Evolutionary conservation across 2,329 filamentous ascomycete genomes (phyloP).

Genomic region (Colletotrichum chlorophyti): DNA sequence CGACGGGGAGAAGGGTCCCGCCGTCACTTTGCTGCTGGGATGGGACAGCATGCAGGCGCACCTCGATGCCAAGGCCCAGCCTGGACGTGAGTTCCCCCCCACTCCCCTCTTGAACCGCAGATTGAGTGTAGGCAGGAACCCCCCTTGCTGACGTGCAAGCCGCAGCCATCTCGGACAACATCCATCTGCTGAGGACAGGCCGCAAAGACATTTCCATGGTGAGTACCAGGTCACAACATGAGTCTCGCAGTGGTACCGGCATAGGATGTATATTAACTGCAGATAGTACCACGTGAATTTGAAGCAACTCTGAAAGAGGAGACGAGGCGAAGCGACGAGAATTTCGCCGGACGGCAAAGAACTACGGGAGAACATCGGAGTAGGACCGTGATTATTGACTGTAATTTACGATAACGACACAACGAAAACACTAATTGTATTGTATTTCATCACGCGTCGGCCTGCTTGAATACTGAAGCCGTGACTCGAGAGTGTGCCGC

Average conservation of each 20-base stretch:
- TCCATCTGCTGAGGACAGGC: conserved; percentile 39
- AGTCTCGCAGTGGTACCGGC: neutral
- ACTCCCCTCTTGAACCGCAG: neutral
- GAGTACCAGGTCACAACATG: conserved; percentile 27
- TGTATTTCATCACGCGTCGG: no score
- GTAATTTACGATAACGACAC: neutral
- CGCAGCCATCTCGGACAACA: conserved; percentile 43
- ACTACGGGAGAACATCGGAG: neutral
- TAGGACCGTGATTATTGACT: neutral
- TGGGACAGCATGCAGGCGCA: conserved; percentile 49
- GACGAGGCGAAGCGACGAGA: neutral
- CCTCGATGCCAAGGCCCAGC: conserved; percentile 34
- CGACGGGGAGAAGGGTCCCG: conserved; percentile 36
- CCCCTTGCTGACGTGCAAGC: neutral
- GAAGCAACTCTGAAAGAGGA: conserved; percentile 15
- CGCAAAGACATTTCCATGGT: conserved; percentile 42
- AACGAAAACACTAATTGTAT: neutral
- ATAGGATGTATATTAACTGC: conserved; percentile 2
- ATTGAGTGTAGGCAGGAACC: neutral
- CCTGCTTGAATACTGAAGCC: no score
- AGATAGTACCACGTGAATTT: conserved; percentile 26
- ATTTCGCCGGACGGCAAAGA: neutral
- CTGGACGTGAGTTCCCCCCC: conserved; percentile 31
- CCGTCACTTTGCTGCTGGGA: conserved; percentile 43
- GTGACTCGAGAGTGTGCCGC: neutral